Base-by-base conservation (phyloP, 2,329 filamentous ascomycete genomes). In the Tricladium varicosporioides region DNA sequence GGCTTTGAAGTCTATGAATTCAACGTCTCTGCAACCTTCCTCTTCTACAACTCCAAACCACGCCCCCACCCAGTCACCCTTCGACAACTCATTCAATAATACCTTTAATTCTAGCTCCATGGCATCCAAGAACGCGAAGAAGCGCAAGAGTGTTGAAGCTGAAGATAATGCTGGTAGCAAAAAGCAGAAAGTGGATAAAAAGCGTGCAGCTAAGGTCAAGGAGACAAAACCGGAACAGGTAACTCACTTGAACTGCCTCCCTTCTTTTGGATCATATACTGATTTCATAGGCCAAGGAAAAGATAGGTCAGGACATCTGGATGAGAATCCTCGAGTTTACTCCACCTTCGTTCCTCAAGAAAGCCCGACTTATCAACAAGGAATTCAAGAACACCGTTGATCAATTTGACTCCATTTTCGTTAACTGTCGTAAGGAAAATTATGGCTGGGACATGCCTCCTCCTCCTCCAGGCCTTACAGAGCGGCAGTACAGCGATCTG, bases 251-350 rank as follows among this genome's bases (percentile, higher is more conserved):
- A n/a, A 40, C n/a, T 48, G n/a, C 14, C 16, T 40, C 3, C 31
- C 22, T n/a, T 2, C 13, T 19, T 42, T 27, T 22, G 11, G 16
- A n/a, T 4, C n/a, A 40, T 10, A n/a, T 11, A 50, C 59, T 65
- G 57, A 65, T 49, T 1, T 49, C 14, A 14, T 52, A 56, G 57
- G 59, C 54, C 40, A 63, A 53, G 31, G 54, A 58, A 16, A 56
- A 48, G 15, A n/a, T 66, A 8, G 47, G 46, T 40, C 43, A 56
- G 10, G 59, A 63, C 40, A 55, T 70, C n/a, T 68, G 62, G 61
- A 65, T 69, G 61, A 60, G 63, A 2, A 67, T 70, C 22, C 58
- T 70, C 27, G 66, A 70, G 50, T 69, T 65, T 45, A 62, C 62
- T 2, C 68, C 67, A n/a, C 66, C 67, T 2, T 54, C 61, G 1